Percentiles rank a stretch among this genome's conserved stretches.
Conservation (phyloP, 805 yeast species). For the Naumovozyma dairenensis region DNA sequence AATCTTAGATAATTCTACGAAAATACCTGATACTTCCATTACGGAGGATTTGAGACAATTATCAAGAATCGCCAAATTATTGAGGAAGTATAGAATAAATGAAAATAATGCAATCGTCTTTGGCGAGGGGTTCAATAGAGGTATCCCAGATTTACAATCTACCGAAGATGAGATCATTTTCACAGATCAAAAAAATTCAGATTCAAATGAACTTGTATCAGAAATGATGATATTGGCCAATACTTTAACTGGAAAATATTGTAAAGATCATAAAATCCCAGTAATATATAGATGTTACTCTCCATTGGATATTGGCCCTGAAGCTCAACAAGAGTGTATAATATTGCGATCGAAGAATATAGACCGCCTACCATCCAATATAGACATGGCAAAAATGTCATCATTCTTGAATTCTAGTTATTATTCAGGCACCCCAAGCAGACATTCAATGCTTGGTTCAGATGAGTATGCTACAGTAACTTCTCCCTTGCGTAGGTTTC, state of each 20-base stretch:
- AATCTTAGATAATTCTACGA: slow-evolving; percentile 29
- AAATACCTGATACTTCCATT: slow-evolving; percentile 2
- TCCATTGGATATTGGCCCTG: slow-evolving; percentile 21
- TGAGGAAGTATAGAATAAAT: slow-evolving; percentile 24
- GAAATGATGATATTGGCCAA: slow-evolving; percentile 81
- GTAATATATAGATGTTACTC: slow-evolving; percentile 37
- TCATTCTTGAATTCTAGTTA: slow-evolving; percentile 45
- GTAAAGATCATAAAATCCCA: slow-evolving; percentile 36
- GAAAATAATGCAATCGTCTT: slow-evolving; percentile 34
- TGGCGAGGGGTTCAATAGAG: slow-evolving; percentile 29
- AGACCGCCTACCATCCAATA: slow-evolving; percentile 24
- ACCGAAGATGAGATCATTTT: slow-evolving; percentile 11
- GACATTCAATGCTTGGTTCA: slow-evolving; percentile 59
- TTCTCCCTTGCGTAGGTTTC: slow-evolving; percentile 78
- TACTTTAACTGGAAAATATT: slow-evolving; percentile 43
- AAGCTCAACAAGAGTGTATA: slow-evolving; percentile 19
- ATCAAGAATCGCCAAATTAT: slow-evolving; percentile 15
- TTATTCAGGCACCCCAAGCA: slow-evolving; percentile 34
- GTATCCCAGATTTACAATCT: slow-evolving; percentile 11
- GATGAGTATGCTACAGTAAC: slow-evolving; percentile 63
- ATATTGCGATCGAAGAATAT: slow-evolving; percentile 17
- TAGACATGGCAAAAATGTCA: slow-evolving; percentile 35
- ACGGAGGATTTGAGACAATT: slow-evolving; percentile 31
- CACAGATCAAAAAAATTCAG: slow-evolving; percentile 25
- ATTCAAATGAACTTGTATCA: slow-evolving; percentile 59